Percentiles rank a stretch among this genome's conserved stretches.
phyloP scores from a whole-genome alignment of 768 basidiomycete genomes.

The Psilocybe cyanescens region DNA sequence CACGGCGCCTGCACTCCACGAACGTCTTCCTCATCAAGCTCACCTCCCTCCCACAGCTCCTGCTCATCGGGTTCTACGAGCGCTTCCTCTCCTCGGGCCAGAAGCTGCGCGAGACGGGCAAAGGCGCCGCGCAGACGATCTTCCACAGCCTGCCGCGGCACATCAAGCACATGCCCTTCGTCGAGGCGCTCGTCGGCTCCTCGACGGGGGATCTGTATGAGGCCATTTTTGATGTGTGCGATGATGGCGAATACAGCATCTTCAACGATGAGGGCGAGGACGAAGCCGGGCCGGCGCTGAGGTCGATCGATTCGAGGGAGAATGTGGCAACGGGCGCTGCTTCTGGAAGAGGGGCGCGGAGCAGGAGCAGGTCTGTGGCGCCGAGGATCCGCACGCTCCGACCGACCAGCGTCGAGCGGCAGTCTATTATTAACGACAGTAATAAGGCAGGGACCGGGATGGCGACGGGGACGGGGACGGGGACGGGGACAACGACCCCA shows the following conservation, averaged over 20 bases:
- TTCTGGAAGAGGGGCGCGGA: not conserved
- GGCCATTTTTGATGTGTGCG: constrained; percentile 78
- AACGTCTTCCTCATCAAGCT: constrained; percentile 88
- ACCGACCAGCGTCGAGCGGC: constrained; percentile 24
- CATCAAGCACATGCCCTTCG: constrained; percentile 72
- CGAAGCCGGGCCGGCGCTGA: constrained; percentile 41
- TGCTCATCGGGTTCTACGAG: constrained; percentile 81
- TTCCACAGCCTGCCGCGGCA: constrained; percentile 71
- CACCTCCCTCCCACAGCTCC: constrained; percentile 81
- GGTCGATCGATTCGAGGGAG: constrained; percentile 43
- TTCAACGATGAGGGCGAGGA: constrained; percentile 57
- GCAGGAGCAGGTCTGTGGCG: constrained; percentile 19
- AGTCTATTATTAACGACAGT: not conserved
- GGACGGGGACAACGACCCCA: not conserved
- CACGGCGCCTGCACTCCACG: constrained; percentile 76
- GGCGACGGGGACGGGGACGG: not conserved
- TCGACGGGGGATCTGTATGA: constrained; percentile 70
- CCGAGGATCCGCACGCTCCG: constrained; percentile 27
- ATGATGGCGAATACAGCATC: constrained; percentile 47
- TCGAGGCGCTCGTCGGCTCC: constrained; percentile 79
- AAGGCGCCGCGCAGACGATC: constrained; percentile 54
- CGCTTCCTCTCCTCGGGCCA: constrained; percentile 61
- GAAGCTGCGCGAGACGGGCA: constrained; percentile 53
- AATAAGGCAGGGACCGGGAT: no score
- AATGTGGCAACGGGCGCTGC: constrained; percentile 21